These are phyloP conservation scores for Chamaecyparis obtusa DNA, from an alignment of 75 land plant species.

Conservation along the genomic window DNA sequence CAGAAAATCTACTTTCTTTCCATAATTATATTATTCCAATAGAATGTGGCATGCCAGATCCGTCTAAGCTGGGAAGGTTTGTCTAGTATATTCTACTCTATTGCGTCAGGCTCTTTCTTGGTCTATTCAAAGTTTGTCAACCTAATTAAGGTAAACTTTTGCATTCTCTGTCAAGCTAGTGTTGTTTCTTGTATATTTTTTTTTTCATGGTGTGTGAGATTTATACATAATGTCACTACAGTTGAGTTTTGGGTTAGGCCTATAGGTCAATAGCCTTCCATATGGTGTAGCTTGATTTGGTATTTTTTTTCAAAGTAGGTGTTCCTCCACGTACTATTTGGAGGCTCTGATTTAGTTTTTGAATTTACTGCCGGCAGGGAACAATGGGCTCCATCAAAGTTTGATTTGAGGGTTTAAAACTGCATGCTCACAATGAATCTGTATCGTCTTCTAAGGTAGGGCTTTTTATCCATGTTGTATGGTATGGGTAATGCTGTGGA, in stretches of 20 bases:
- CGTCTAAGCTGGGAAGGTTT: not conserved
- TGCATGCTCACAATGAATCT: not conserved
- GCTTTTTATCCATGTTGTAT: no score
- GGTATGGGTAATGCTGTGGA: no score
- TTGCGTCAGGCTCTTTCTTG: not conserved
- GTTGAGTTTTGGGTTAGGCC: not conserved
- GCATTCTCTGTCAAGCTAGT: not conserved
- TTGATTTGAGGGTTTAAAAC: slow-evolving; percentile 4
- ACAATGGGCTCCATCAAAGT: not conserved
- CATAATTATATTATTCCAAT: not conserved
- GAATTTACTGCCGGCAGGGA: not conserved
- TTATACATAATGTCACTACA: not conserved
- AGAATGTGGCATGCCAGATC: not conserved
- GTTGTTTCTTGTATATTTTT: not conserved
- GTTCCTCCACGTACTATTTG: not conserved
- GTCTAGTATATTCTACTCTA: not conserved
- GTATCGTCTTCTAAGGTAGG: not conserved
- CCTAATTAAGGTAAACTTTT: not conserved
- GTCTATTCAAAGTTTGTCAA: not conserved
- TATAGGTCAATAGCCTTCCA: not conserved
- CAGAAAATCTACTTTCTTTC: not conserved
- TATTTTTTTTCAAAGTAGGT: not conserved
- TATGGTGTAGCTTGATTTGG: slow-evolving; percentile 2
- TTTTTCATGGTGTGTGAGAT: not conserved
- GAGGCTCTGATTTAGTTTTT: not conserved